phyloP scores from a whole-genome alignment of 2,329 filamentous ascomycete species.

The Penicillium thymicola region DNA sequence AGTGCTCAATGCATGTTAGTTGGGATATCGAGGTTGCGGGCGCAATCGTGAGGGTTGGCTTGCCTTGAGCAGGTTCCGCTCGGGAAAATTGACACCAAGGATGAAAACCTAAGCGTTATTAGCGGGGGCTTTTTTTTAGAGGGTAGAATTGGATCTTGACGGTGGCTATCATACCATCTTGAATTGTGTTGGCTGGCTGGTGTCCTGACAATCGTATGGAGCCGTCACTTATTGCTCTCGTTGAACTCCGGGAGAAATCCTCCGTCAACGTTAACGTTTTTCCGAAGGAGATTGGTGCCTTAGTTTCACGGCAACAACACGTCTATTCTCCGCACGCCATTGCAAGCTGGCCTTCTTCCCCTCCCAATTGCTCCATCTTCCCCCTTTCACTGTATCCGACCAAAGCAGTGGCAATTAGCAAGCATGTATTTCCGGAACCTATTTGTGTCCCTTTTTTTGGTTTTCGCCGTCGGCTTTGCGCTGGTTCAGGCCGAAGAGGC shows the following conservation, averaged over 20 bases:
- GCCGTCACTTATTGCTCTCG: slow-evolving; percentile 12
- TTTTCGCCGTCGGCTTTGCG: slow-evolving; percentile 66
- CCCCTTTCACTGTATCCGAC: slow-evolving; percentile 17
- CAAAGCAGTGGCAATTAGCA: slow-evolving; percentile 22
- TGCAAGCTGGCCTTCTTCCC: slow-evolving; percentile 37
- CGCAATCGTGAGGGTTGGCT: slow-evolving; percentile 20
- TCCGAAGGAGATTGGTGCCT: slow-evolving; percentile 19
- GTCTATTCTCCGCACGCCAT: slow-evolving; percentile 24
- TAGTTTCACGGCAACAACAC: background rate
- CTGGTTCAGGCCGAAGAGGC: slow-evolving; percentile 72
- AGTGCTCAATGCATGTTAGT: slow-evolving; percentile 5
- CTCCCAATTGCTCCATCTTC: slow-evolving; percentile 13
- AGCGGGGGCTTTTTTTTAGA: slow-evolving; percentile 1
- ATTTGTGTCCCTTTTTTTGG: slow-evolving; percentile 66
- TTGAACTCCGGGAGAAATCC: slow-evolving; percentile 31
- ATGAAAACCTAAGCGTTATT: slow-evolving; percentile 68
- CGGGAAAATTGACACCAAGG: slow-evolving; percentile 79
- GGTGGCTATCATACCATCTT: slow-evolving; percentile 31
- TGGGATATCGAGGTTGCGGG: slow-evolving; percentile 2
- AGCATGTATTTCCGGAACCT: slow-evolving; percentile 37
- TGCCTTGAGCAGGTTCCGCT: slow-evolving; percentile 80
- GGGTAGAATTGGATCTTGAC: background rate
- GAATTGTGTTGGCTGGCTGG: slow-evolving; percentile 7
- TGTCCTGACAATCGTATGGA: slow-evolving; percentile 11
- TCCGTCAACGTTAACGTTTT: slow-evolving; percentile 32